Evolutionary conservation across 495 filamentous ascomycete species (phyloP).

Genomic region (Aspergillus heteromorphus): DNA sequence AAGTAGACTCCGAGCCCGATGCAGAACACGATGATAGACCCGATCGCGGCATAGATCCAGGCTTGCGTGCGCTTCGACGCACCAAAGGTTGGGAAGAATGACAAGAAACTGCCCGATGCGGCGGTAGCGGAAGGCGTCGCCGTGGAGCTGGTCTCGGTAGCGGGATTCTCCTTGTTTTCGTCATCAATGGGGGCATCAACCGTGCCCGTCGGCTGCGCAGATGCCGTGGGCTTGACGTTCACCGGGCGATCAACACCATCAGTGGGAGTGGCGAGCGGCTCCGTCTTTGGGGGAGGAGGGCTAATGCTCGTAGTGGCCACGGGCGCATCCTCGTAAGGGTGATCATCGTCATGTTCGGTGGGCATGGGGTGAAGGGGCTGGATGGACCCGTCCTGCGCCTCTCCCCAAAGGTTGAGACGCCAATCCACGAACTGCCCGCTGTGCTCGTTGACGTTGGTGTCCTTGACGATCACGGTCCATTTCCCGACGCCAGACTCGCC

Average conservation of each 20-base stretch:
- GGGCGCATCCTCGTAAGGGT: conserved; percentile 53
- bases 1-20: conserved; percentile 73
- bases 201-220: conserved; percentile 21
- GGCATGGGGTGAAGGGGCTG: conserved; percentile 76
- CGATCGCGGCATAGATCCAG: conserved; percentile 89
- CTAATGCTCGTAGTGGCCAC: conserved; percentile 50
- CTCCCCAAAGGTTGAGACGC: conserved; percentile 92
- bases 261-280: conserved; percentile 45
- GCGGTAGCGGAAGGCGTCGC: conserved; percentile 43
- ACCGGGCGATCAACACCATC: conserved; percentile 76
- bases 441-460: conserved; percentile 70
- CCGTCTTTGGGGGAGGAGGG: conserved; percentile 41
- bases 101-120: conserved; percentile 58
- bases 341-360: conserved; percentile 77
- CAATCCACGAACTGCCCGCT: conserved; percentile 82
- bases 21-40: conserved; percentile 82
- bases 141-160: conserved; percentile 30
- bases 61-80: conserved; percentile 81
- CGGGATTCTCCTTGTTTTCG: conserved; percentile 19
- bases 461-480: conserved; percentile 89
- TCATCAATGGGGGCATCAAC: conserved; percentile 10
- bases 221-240: conserved; percentile 50
- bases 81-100: conserved; percentile 93
- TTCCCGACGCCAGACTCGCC: conserved; percentile 81
- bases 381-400: conserved; percentile 66